Percentiles rank a stretch among this genome's conserved stretches.
Evolutionary conservation across 495 filamentous ascomycete species (phyloP).

Genomic region (Penicillium mononematosum): DNA sequence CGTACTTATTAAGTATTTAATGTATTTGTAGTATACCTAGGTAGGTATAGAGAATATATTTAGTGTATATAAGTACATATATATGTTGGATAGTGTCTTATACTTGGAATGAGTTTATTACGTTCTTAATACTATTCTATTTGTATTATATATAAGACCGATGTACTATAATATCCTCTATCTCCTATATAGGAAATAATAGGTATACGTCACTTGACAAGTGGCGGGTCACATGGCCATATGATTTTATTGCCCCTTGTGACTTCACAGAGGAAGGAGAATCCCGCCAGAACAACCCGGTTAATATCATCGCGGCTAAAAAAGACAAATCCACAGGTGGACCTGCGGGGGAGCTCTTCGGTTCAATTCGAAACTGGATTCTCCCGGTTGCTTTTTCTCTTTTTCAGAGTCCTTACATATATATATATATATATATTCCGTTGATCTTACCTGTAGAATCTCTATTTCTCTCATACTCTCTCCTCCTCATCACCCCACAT

Average conservation of each 20-base stretch:
- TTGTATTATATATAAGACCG: no score
- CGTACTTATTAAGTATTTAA: no score
- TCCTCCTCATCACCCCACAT: conserved; percentile 1
- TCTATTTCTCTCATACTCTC: not conserved
- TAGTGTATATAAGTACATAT: no score
- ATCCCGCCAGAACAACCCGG: conserved; percentile 6
- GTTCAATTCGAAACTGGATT: conserved; percentile 7
- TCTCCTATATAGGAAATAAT: not conserved
- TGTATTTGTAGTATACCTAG: no score
- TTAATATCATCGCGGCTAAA: conserved; percentile 32
- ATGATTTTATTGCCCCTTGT: conserved; percentile 2
- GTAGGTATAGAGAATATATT: no score
- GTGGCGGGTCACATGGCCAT: conserved; percentile 1
- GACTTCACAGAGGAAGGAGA: not conserved
- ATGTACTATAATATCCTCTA: no score
- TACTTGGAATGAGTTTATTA: not conserved
- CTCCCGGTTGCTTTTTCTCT: conserved; percentile 4
- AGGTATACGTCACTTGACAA: not conserved
- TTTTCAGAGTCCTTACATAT: not conserved
- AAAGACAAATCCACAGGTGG: conserved; percentile 9
- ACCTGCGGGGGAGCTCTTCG: conserved; percentile 9
- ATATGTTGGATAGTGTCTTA: not conserved
- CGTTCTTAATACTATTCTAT: no score
- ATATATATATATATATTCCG: not conserved
- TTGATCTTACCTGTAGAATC: not conserved